These are phyloP conservation scores for Ogataea naganishii DNA, from an alignment of 805 yeast species.

Conservation along the genomic window DNA sequence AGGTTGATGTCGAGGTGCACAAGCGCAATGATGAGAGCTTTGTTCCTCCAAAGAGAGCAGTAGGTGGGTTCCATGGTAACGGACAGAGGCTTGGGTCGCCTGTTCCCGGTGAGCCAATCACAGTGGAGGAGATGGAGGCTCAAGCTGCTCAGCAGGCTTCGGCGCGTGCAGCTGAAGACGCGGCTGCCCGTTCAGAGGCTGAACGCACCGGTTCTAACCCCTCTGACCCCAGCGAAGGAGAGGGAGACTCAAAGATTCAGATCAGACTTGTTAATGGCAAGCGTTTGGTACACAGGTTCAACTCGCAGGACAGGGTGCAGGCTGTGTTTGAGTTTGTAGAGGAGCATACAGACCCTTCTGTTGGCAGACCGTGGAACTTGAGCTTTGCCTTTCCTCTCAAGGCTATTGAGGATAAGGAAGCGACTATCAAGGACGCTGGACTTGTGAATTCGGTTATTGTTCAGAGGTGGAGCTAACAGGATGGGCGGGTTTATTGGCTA, in stretches of 20 bases:
- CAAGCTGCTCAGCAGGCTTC: conserved; percentile 15
- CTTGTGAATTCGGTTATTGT: conserved; percentile 79
- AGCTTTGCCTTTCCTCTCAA: conserved; percentile 79
- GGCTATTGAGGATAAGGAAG: conserved; percentile 48
- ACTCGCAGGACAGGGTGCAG: conserved; percentile 56
- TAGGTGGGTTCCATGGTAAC: conserved; percentile 65
- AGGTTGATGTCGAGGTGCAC: conserved; percentile 83
- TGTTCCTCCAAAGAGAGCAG: conserved; percentile 37
- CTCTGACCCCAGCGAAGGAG: too few species aligned
- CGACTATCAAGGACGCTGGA: conserved; percentile 66
- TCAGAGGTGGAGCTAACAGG: conserved; percentile 60
- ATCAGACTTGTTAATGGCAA: conserved; percentile 80
- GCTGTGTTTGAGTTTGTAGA: conserved; percentile 63
- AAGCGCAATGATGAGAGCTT: conserved; percentile 77
- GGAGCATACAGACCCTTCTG: conserved; percentile 29
- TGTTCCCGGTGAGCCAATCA: conserved; percentile 57
- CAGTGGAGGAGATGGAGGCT: conserved; percentile 8
- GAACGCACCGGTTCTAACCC: conserved; percentile 14
- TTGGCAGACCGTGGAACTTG: conserved; percentile 50
- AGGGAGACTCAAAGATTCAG: conserved; percentile 71
- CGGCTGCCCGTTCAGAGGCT: conserved; percentile 9
- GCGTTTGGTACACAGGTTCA: conserved; percentile 54
- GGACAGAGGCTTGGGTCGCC: conserved; percentile 90
- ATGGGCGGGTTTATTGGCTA: too few species aligned
- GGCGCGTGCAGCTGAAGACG: conserved; percentile 10